A percentile compares a stretch with the other conserved stretches of the same genome.
Evolutionary conservation across 176 grass and related monocot species (phyloP).

Genomic region (Hyparrhenia diplandra): DNA sequence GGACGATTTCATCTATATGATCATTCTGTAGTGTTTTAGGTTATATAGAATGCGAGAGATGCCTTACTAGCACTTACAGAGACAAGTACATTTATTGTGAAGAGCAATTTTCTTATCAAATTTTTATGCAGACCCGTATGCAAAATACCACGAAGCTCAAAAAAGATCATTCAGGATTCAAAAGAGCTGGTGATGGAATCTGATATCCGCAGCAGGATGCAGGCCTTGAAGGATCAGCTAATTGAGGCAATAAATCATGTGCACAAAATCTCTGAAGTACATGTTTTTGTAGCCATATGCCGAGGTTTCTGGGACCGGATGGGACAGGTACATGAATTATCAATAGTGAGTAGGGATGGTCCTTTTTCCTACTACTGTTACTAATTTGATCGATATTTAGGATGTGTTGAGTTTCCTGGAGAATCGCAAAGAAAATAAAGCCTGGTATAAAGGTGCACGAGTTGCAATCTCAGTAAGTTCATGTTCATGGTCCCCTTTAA

Average conservation of each 20-base stretch:
- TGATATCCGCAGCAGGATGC: conserved; percentile 91
- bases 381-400: conserved; percentile 39
- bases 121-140: conserved; percentile 61
- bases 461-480: conserved; percentile 78
- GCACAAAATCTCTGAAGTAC: conserved; percentile 75
- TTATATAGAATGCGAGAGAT: neutral
- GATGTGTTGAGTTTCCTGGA: conserved; percentile 94
- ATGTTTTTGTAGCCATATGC: conserved; percentile 80
- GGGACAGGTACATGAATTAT: conserved; percentile 61
- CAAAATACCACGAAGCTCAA: conserved; percentile 90
- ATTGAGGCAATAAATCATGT: conserved; percentile 74
- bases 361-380: neutral
- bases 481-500: neutral
- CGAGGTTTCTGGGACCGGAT: conserved; percentile 93
- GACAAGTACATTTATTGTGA: neutral
- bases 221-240: conserved; percentile 72
- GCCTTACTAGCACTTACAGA: neutral
- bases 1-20: neutral
- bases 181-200: conserved; percentile 85
- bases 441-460: conserved; percentile 84
- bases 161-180: conserved; percentile 91
- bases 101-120: neutral
- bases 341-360: neutral
- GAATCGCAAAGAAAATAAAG: conserved; percentile 87
- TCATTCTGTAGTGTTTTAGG: neutral